phyloP scores from a whole-genome alignment of 148 eudicot genomes.

The Vaccinium myrtillus region DNA sequence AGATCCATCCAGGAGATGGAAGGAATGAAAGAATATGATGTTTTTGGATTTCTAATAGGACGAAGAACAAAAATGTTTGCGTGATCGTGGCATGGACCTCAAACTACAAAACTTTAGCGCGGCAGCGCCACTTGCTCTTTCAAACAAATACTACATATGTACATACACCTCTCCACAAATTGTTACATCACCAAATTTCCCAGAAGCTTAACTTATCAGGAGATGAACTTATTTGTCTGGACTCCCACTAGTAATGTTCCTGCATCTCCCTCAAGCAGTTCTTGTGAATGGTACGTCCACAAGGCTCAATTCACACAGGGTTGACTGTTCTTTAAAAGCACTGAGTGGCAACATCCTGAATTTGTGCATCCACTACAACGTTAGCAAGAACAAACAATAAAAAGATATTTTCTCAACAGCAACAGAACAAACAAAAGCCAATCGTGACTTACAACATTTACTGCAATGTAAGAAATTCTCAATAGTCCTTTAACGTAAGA shows the following conservation, averaged over 20 bases:
- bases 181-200: no score
- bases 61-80: no score
- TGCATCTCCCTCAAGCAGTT: slow-evolving; percentile 84
- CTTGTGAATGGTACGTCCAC: slow-evolving; percentile 87
- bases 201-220: no score
- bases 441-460: slow-evolving; percentile 53
- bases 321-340: slow-evolving; percentile 58
- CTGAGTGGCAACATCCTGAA: slow-evolving; percentile 75
- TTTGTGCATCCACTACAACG: not conserved
- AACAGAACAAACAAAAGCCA: not conserved
- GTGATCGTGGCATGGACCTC: no score
- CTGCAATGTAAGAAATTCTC: slow-evolving; percentile 74
- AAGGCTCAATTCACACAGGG: slow-evolving; percentile 93
- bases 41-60: no score
- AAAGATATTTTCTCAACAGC: not conserved
- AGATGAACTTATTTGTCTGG: no score
- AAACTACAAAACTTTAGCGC: no score
- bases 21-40: not conserved
- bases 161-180: no score
- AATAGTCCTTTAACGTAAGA: no score
- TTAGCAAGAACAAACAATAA: not conserved
- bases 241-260: slow-evolving; percentile 21
- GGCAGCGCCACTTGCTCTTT: no score
- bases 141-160: no score
- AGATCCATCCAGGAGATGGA: not conserved